Conservation (phyloP, 345 rosid species). For the Acer saccharum region DNA sequence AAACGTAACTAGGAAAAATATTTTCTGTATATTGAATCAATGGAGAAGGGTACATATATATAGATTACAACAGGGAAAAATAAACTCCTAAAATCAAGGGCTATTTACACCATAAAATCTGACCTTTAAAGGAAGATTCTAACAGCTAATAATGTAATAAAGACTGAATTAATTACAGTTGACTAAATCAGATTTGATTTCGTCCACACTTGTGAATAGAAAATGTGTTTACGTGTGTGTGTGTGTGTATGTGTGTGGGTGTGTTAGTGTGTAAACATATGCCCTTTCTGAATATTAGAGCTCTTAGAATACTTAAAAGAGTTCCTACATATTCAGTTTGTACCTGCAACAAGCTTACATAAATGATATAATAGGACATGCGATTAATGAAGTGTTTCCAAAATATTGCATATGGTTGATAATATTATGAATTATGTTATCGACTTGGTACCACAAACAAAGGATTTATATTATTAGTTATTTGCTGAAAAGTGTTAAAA, state of each 20-base stretch:
- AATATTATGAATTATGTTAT: neutral
- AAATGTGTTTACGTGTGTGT: neutral
- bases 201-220: too few relatives aligned
- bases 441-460: neutral
- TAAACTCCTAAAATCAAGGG: too few relatives aligned
- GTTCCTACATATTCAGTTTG: neutral
- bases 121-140: too few relatives aligned
- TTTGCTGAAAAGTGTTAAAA: neutral
- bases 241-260: neutral
- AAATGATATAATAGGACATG: neutral
- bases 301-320: neutral
- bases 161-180: too few relatives aligned
- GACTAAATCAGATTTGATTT: too few relatives aligned
- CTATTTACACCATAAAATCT: too few relatives aligned
- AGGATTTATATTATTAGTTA: neutral
- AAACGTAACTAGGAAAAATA: too few relatives aligned
- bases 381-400: neutral
- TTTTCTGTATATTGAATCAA: too few relatives aligned
- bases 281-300: neutral
- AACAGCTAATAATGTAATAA: too few relatives aligned
- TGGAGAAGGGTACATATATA: too few relatives aligned
- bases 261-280: neutral
- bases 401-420: neutral
- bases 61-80: too few relatives aligned
- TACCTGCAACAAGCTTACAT: neutral